Conservation (phyloP, 2,329 filamentous ascomycete species). For the Colletotrichum zoysiae region DNA sequence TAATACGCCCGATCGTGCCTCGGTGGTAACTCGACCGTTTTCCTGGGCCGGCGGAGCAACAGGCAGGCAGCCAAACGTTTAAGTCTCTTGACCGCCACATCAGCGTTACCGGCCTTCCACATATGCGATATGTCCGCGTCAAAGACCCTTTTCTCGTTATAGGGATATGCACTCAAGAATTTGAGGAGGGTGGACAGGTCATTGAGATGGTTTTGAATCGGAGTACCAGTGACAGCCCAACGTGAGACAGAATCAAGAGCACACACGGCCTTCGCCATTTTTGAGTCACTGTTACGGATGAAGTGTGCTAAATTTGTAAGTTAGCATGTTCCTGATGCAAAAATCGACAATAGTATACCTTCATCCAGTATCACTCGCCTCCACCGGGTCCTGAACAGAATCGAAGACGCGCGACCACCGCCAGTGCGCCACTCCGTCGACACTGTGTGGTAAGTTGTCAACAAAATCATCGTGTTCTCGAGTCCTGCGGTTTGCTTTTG, state of each 20-base stretch:
- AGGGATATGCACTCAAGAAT: conserved; percentile 59
- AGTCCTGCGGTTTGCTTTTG: conserved; percentile 9
- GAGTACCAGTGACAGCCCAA: conserved; percentile 64
- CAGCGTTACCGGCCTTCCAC: conserved; percentile 54
- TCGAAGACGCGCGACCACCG: conserved; percentile 9
- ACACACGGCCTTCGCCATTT: conserved; percentile 54
- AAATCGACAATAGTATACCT: conserved; percentile 45
- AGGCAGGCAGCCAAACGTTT: conserved; percentile 55
- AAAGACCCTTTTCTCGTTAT: conserved; percentile 53
- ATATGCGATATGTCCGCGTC: conserved; percentile 53
- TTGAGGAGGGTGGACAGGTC: conserved; percentile 59
- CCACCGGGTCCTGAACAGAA: conserved; percentile 54
- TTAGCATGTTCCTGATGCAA: not conserved
- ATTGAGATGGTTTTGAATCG: conserved; percentile 59
- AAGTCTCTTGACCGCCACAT: conserved; percentile 55
- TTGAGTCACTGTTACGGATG: conserved; percentile 53
- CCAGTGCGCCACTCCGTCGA: conserved; percentile 50
- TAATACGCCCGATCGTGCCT: conserved; percentile 50
- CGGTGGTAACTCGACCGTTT: conserved; percentile 53
- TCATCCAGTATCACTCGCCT: conserved; percentile 56
- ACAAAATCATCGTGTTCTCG: conserved; percentile 33
- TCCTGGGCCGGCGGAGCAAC: conserved; percentile 55
- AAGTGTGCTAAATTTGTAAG: conserved; percentile 52
- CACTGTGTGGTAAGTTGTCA: conserved; percentile 59
- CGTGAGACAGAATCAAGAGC: conserved; percentile 52